Base-by-base conservation (phyloP, 2,329 filamentous ascomycete genomes). In the Mariannaea elegans region DNA sequence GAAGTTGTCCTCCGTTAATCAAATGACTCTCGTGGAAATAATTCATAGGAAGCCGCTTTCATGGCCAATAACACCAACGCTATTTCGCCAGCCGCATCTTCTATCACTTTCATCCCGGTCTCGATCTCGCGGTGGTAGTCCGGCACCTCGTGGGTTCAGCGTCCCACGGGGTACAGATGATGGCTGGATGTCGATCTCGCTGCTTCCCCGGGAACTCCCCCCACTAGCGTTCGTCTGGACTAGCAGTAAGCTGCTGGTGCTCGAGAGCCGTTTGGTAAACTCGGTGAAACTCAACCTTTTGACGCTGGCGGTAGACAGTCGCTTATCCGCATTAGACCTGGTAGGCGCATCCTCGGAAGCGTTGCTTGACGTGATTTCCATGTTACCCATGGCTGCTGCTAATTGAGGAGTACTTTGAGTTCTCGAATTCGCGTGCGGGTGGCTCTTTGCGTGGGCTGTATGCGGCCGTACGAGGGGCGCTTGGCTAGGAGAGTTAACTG, bases 211-310 rank as follows among this genome's bases (percentile, higher is more conserved):
- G 71, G 79, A 83, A 75, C 82, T 84, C 62, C 75, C 74, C 59
- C 74, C 75, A 68, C 79, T 81, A 59, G 78, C 77, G 70, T 87
- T 87, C 61, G 84, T 84, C 76, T 87, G 84, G 55, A 87, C 79
- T 44, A 88, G 77, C 52, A 89, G 77, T 69, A 87, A 75, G 72
- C 82, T 87, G 70, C 84, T 87, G 50, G 84, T 87, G 71, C 83
- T 87, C 66, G 84, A 88, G 53, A 89, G 72, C 62, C 84, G 78
- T 71, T 84, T 86, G 45, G 84, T 83, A 63, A 87, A 86, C 53
- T 89, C 86, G 65, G 81, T 84, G 65, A 89, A 87, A 75, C 84
- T 87, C 55, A 87, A 79, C 60, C 84, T 80, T 76, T 87, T 88
- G 45, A 77, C 76, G 70, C 82, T 86, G 48, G 82, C 83, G 38